Percentiles rank a stretch among this genome's conserved stretches.
These are phyloP conservation scores for Sugiyamaella floridensis DNA, from an alignment of 805 yeast species.

Conservation along the genomic window DNA sequence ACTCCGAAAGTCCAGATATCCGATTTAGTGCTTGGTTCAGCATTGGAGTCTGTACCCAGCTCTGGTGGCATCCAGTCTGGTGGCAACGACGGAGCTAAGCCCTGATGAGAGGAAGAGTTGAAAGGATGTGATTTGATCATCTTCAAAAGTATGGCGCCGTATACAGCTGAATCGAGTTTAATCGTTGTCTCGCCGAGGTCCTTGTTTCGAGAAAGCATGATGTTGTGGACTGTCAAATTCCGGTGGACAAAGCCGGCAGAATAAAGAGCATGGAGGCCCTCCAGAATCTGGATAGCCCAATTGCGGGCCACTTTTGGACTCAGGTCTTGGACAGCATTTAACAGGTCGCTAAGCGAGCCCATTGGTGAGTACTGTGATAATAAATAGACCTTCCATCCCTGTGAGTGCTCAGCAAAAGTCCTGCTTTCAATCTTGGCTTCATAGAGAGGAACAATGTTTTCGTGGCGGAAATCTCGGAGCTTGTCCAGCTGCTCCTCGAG, in stretches of 20 bases:
- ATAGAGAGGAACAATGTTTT: constrained; percentile 55
- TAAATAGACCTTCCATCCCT: constrained; percentile 59
- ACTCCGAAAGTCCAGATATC: constrained; percentile 95
- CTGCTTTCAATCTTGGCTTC: constrained; percentile 69
- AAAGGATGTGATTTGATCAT: constrained; percentile 32
- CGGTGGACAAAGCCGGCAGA: constrained; percentile 79
- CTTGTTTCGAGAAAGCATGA: constrained; percentile 44
- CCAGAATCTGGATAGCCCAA: constrained; percentile 83
- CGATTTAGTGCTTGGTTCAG: constrained; percentile 64
- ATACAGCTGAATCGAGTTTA: constrained; percentile 24
- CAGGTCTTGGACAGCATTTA: constrained; percentile 60
- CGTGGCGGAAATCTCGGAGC: constrained; percentile 51
- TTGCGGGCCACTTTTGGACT: constrained; percentile 71
- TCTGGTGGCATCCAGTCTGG: constrained; percentile 79
- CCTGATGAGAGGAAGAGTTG: constrained; percentile 4
- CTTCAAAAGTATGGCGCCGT: constrained; percentile 22
- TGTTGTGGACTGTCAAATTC: constrained; percentile 53
- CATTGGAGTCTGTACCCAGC: constrained; percentile 32
- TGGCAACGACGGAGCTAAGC: constrained; percentile 4
- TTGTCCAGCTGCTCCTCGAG: constrained; percentile 72
- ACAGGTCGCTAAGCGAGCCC: constrained; percentile 55
- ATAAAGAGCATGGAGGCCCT: constrained; percentile 77
- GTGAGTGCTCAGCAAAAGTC: constrained; percentile 13
- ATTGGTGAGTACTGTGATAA: constrained; percentile 57
- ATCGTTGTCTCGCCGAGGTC: constrained; percentile 43